These are phyloP conservation scores for Buxus sempervirens DNA, from an alignment of 164 flowering plant genomes.

Conservation along the genomic window DNA sequence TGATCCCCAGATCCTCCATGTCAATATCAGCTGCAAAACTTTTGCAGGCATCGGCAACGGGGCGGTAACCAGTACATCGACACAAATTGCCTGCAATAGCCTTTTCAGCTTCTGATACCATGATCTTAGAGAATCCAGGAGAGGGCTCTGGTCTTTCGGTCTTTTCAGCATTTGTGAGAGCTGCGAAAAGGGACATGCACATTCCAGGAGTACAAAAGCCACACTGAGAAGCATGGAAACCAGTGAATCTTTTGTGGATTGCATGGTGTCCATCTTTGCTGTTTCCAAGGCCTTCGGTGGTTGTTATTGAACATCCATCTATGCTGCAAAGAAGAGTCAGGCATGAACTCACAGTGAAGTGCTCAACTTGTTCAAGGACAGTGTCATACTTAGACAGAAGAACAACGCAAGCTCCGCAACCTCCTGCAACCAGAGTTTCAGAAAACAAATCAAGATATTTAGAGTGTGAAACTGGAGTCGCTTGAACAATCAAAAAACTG, in stretches of 20 bases:
- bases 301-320: conserved; percentile 77
- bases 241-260: conserved; percentile 75
- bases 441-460: not conserved
- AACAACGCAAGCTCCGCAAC: conserved; percentile 96
- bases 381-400: conserved; percentile 75
- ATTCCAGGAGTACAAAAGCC: conserved; percentile 97
- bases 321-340: conserved; percentile 81
- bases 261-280: conserved; percentile 75
- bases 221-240: conserved; percentile 96
- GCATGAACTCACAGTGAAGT: conserved; percentile 69
- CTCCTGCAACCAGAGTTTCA: conserved; percentile 47
- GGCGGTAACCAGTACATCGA: conserved; percentile 91
- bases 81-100: conserved; percentile 82
- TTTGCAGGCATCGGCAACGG: conserved; percentile 92
- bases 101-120: conserved; percentile 67
- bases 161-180: conserved; percentile 72
- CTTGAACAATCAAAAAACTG: not conserved
- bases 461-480: not conserved
- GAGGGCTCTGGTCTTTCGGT: conserved; percentile 40
- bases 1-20: conserved; percentile 87
- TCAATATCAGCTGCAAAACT: conserved; percentile 86
- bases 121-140: conserved; percentile 78
- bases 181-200: conserved; percentile 79
- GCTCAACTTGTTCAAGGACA: conserved; percentile 51
- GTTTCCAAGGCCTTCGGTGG: conserved; percentile 88